Evolutionary conservation across 2,329 filamentous ascomycete species (phyloP).

Genomic region (Lasiodiplodia gonubiensis): DNA sequence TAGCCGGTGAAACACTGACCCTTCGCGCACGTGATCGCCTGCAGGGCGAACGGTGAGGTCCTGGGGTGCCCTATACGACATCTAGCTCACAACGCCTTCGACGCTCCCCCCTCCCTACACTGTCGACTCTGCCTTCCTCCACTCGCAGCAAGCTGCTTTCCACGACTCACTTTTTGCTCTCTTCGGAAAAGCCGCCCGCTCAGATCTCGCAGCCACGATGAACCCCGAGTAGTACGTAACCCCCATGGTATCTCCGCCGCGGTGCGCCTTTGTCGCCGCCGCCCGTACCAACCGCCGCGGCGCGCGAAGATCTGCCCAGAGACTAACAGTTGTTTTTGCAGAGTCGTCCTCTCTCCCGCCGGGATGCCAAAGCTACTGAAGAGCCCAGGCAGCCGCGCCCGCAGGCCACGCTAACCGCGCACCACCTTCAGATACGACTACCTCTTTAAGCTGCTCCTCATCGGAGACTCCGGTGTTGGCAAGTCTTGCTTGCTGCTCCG

Average conservation of each 20-base stretch:
- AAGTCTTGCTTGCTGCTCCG: slow-evolving; percentile 98
- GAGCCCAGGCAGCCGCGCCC: slow-evolving; percentile 14
- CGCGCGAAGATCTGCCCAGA: neutral
- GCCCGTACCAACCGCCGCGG: slow-evolving; percentile 3
- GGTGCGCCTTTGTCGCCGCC: slow-evolving; percentile 27
- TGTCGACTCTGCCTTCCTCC: slow-evolving; percentile 30
- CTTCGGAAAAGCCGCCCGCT: slow-evolving; percentile 11
- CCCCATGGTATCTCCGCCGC: slow-evolving; percentile 32
- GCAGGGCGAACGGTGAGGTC: slow-evolving; percentile 10
- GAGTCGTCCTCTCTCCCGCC: slow-evolving; percentile 10
- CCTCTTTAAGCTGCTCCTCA: slow-evolving; percentile 99
- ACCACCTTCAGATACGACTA: slow-evolving; percentile 89
- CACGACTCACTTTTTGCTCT: slow-evolving; percentile 13
- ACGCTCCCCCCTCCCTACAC: slow-evolving; percentile 24
- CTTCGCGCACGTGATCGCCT: slow-evolving; percentile 14
- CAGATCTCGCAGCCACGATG: slow-evolving; percentile 63
- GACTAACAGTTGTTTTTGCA: slow-evolving; percentile 21
- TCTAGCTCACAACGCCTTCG: slow-evolving; percentile 29
- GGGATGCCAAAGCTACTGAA: slow-evolving; percentile 11
- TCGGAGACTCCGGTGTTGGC: slow-evolving; percentile 99
- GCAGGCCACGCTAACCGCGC: slow-evolving; percentile 23
- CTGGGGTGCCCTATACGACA: slow-evolving; percentile 29
- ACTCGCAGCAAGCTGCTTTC: slow-evolving; percentile 21
- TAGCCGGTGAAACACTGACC: slow-evolving; percentile 8
- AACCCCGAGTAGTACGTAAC: slow-evolving; percentile 87